Evolutionary conservation across 306 rosid genomes (phyloP), one percentile per base, ranked within the genome.

Genomic region (Sechiopsis laciniata): DNA sequence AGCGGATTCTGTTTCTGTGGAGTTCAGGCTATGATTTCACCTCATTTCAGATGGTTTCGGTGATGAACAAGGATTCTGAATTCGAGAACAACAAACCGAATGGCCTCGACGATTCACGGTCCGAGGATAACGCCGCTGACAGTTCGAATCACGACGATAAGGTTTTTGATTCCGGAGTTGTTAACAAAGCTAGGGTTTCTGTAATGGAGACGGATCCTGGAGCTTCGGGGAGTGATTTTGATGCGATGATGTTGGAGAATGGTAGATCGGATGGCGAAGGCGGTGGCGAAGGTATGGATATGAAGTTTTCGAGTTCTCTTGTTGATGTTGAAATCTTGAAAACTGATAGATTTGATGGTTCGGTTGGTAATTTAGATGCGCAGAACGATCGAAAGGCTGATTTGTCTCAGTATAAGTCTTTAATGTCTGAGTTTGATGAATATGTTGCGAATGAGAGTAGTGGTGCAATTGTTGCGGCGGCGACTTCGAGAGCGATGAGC

Each of bases 341-440:
- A 64, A 76, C 74, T 16, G 81, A 60, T 69, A 70, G 75, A 15
- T 60, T 56, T 17, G 80, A 75, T 42, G 78, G 62, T 51, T 58
- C 71, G n/a, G 55, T 55, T 10, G 82, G 13, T 52, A 16, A 77
- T 26, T 68, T 40, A 13, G 75, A 78, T 66, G 75, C 64, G 26
- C 59, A 17, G 55, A 67, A 45, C 54, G 72, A 67, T 42, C 37
- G 50, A 66, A 83, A 53, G n/a, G 58, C 73, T 59, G 5, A 51
- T 19, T 79, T 63, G 35, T 86, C 81, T 13, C 84, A 77, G 80
- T 79, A 75, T 55, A 83, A 81, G 50, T 85, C 85, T 10, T 67
- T 89, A 83, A 78, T 93, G 53, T 75, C 86, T 0, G 97, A 90
- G 75, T 93, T 93, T 21, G 98, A 93, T 40, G 93, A 84, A 15